Base-by-base conservation (phyloP, 495 filamentous ascomycete species). In the Xanthoparmelia taractica region DNA sequence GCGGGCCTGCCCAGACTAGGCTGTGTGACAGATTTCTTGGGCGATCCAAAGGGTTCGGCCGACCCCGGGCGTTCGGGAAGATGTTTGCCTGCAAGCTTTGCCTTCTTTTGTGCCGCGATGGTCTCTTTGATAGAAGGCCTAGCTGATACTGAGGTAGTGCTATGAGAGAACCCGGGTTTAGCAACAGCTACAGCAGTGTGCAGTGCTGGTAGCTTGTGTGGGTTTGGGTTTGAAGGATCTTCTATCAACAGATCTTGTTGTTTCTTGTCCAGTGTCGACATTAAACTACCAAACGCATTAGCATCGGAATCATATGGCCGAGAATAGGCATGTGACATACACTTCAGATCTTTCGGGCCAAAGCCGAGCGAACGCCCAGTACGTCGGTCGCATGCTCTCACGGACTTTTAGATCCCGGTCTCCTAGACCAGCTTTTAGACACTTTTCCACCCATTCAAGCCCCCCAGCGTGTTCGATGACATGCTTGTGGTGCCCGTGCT, bases 351-450 rank as follows among this genome's bases (percentile, higher is more conserved):
- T 84, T 8, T 85, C 82, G 0, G 89, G 86, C 91, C 91, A 97
- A 25, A 89, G 81, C 20, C 70, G 71, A 15, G 83, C 80, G 75
- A 91, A 96, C 1, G 78, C 80, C 92, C 92, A 97, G 72, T 88
- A 98, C 4, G 90, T 89, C 37, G 80, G 77, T 67, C 94, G 84
- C 82, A 90, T 91, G 34, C 82, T 84, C 73, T 95, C 89, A 65
- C 92, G 82, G 38, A 97, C 92, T 40, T 81, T 85, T 4, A 92
- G 91, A 69, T 96, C 96, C 10, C 92, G 81, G 74, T 98, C 94
- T 8, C 78, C 80, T 2, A 98, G 79, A 18, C 93, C 87, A 68
- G 90, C 94, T 73, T 87, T 91, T 69, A 98, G 82, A 65, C 85
- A 89, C 71, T 96, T 95, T 45, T 96, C 91, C 15, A 96, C 82